phyloP scores from a whole-genome alignment of 1,284 basidiomycete species.

The Vanrija sp. region DNA sequence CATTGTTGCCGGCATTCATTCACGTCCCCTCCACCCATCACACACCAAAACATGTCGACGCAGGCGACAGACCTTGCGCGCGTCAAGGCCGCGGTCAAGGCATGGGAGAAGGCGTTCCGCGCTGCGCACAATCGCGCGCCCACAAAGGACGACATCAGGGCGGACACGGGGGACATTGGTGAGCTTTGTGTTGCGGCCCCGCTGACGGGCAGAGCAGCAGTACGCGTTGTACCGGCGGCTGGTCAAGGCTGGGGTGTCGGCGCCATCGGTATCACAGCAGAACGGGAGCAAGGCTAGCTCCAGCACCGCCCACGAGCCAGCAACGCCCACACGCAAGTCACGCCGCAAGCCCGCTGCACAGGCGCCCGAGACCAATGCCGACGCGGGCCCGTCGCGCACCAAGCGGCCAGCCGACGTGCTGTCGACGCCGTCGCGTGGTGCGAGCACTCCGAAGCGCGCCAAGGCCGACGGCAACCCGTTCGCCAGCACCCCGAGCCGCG shows the following conservation, averaged over 20 bases:
- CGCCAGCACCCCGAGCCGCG: not conserved
- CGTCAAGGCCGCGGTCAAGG: constrained; percentile 70
- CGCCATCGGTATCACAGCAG: not conserved
- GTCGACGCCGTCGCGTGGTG: too few species aligned
- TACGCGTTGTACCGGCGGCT: constrained; percentile 79
- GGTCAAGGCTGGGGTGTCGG: constrained; percentile 51
- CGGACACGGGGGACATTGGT: constrained; percentile 63
- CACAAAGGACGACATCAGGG: constrained; percentile 71
- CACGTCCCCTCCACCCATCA: not conserved
- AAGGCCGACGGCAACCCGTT: not conserved
- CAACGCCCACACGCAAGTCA: not conserved
- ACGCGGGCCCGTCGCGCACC: not conserved
- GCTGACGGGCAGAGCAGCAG: constrained; percentile 59
- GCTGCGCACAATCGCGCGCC: constrained; percentile 61
- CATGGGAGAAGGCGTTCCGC: constrained; percentile 75
- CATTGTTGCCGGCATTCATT: not conserved
- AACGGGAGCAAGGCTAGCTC: not conserved
- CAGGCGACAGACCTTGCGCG: constrained; percentile 40
- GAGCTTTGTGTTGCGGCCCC: constrained; percentile 29
- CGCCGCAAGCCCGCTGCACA: too few species aligned
- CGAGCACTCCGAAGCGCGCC: constrained; percentile 2
- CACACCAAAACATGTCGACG: not conserved
- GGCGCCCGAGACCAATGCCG: not conserved
- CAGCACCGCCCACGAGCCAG: not conserved
- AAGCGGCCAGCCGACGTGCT: too few species aligned